Evolutionary conservation across 1,284 basidiomycete genomes (phyloP).

Genomic region (Malassezia brasiliensis): DNA sequence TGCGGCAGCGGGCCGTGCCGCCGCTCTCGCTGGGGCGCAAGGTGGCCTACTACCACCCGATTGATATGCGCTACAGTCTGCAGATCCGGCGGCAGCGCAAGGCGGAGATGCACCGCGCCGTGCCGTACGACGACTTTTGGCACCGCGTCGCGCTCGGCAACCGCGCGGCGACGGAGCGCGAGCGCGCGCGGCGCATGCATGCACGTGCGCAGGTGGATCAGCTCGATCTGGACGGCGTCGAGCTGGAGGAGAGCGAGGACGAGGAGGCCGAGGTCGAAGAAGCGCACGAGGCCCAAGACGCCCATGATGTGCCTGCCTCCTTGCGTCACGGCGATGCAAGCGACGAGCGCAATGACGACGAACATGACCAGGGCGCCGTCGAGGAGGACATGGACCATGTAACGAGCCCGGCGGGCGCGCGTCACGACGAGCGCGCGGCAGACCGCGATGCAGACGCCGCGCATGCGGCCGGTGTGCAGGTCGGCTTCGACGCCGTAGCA

Average conservation of each 20-base stretch:
- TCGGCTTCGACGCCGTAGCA: not conserved
- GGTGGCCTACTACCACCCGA: constrained; percentile 40
- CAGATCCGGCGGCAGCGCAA: constrained; percentile 30
- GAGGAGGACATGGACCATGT: constrained; percentile 21
- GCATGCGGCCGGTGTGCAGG: not conserved
- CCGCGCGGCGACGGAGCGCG: constrained; percentile 25
- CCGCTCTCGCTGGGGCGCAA: constrained; percentile 25
- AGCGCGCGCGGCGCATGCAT: constrained; percentile 22
- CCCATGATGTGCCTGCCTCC: too few species aligned
- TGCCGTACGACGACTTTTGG: constrained; percentile 35
- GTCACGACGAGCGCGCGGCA: not conserved
- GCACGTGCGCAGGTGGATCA: constrained; percentile 27
- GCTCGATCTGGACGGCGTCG: constrained; percentile 23
- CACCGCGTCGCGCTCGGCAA: constrained; percentile 30
- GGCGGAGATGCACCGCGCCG: constrained; percentile 16
- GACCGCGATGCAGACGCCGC: not conserved
- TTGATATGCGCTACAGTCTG: constrained; percentile 38
- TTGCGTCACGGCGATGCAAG: not conserved
- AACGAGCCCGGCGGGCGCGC: not conserved
- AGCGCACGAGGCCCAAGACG: not conserved
- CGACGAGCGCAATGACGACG: constrained; percentile 14
- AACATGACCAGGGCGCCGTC: constrained; percentile 11
- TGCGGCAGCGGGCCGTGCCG: constrained; percentile 20
- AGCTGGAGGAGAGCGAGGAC: constrained; percentile 24
- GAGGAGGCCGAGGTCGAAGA: constrained; percentile 14